Evolutionary conservation across 2,329 filamentous ascomycete genomes (phyloP).

Genomic region (Rhynchosporium agropyri): DNA sequence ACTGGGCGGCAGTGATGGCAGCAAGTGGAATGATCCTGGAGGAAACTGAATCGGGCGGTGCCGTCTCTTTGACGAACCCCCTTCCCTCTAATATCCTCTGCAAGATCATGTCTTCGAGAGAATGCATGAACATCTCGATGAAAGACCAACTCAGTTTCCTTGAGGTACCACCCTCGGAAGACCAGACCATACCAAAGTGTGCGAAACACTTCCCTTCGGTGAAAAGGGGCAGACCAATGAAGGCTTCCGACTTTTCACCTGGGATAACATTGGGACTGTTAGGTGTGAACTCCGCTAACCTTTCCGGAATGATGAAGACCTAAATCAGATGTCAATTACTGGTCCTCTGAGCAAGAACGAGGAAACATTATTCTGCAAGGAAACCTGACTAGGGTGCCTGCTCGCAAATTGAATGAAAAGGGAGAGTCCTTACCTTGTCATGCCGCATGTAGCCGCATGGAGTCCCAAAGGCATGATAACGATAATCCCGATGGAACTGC

Average conservation of each 20-base stretch:
- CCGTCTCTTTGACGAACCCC: constrained; percentile 46
- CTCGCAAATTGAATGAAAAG: neutral
- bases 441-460: constrained; percentile 71
- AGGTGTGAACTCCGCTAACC: constrained; percentile 58
- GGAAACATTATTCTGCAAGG: neutral
- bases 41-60: constrained; percentile 32
- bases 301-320: constrained; percentile 67
- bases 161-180: constrained; percentile 58
- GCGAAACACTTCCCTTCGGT: constrained; percentile 67
- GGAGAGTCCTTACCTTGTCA: constrained; percentile 52
- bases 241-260: constrained; percentile 62
- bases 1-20: constrained; percentile 61
- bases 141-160: constrained; percentile 65
- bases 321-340: neutral
- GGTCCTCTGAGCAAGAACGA: no score
- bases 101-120: constrained; percentile 67
- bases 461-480: constrained; percentile 63
- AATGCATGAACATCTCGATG: constrained; percentile 68
- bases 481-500: constrained; percentile 60
- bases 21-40: constrained; percentile 56
- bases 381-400: neutral
- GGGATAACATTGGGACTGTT: constrained; percentile 62
- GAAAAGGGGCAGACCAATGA: constrained; percentile 67
- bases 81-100: constrained; percentile 58
- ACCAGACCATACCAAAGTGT: constrained; percentile 75